Base-by-base conservation (phyloP, 208 protist genomes). In the Wallacemonas sp. region DNA sequence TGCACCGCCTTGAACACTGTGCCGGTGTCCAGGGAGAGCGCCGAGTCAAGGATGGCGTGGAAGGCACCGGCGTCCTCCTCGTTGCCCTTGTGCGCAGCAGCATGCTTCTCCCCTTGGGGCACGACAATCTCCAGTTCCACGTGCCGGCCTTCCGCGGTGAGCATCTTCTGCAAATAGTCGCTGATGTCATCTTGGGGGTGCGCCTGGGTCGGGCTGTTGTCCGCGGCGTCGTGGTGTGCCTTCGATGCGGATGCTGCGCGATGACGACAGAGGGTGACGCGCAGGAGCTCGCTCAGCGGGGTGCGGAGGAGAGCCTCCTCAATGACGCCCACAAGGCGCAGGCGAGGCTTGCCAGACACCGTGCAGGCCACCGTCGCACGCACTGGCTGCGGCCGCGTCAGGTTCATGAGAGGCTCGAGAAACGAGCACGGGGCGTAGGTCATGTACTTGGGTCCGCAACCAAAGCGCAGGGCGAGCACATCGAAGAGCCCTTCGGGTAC, bases 401-500 rank as follows among this genome's bases (percentile, higher is more conserved):
- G 29, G 29, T 58, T 30, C 63, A 56, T 41, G 68, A 78, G 74
- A 38, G 46, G 38, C 8, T 57, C 44, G 3, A 78, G 52, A 24
- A 83, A 81, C 4, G 73, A 24, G 65, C 92, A 92, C 24, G 34
- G 23, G 33, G 81, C 88, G 38, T 76, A 80, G 26, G 78, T 56
- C 12, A 78, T 63, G 68, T 88, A 90, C 69, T 84, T 82, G 29
- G 85, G 83, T 0, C 88, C 88, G 14, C 76, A 55, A 12, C 83
- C 88, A 54, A 94, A 94, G 32, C 74, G 65, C 30, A 65, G 60
- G 41, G 68, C 75, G 24, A 90, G 61, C 21, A 77, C 70, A 43
- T 90, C 71, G 64, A 87, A 94, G 8, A 94, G 65, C 33, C 76
- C 70, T 56, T 89, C 83, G 16, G 88, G 85, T 32, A 94, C 73